Evolutionary conservation across 2,329 filamentous ascomycete species (phyloP).

Genomic region (Colletotrichum endophyticum): DNA sequence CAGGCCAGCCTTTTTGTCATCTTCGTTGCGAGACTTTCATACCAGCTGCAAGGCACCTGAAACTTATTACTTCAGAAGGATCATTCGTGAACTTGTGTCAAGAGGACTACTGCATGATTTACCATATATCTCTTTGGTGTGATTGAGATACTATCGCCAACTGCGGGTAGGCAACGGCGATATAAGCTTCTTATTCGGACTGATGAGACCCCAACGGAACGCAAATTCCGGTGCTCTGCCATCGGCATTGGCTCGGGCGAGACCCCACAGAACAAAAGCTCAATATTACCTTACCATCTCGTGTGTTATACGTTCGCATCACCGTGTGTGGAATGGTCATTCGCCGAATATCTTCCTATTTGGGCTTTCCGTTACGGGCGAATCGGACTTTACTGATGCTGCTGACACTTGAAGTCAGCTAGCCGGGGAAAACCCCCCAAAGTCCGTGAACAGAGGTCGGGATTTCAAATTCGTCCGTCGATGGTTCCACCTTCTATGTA

Average conservation of each 20-base stretch:
- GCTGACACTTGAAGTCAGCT: background rate
- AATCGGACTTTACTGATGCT: background rate
- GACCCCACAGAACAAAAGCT: background rate
- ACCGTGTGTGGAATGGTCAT: background rate
- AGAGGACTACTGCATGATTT: background rate
- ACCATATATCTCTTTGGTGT: background rate
- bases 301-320: background rate
- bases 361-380: background rate
- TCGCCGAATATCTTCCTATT: background rate
- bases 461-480: background rate
- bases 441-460: background rate
- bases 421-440: background rate
- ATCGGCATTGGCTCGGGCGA: background rate
- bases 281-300: background rate
- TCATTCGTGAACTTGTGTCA: background rate
- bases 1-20: background rate
- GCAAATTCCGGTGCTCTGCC: background rate
- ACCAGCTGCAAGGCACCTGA: background rate
- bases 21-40: background rate
- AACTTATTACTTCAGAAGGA: background rate
- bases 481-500: background rate
- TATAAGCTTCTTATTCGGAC: background rate
- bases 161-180: background rate
- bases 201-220: background rate
- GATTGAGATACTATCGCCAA: background rate